Base-by-base conservation (phyloP, 139 green algal species). In the Chlamydomonas applanata region DNA sequence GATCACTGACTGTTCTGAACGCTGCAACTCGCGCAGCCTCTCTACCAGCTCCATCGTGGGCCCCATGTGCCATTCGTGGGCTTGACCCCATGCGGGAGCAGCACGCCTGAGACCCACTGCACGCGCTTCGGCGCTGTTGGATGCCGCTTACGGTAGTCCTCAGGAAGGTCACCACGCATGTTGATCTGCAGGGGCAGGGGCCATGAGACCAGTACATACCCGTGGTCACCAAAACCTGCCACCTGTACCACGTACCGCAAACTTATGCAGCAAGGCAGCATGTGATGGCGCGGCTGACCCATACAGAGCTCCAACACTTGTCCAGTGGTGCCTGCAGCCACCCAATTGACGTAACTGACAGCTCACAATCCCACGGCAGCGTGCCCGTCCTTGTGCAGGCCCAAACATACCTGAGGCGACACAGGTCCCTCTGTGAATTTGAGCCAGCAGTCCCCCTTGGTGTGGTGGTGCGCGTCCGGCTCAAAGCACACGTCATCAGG, bases 371-470 rank as follows among this genome's bases (percentile, higher is more conserved):
- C n/a, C n/a, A n/a, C n/a, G n/a, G n/a, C n/a, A n/a, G n/a, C n/a
- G n/a, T n/a, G n/a, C n/a, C n/a, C n/a, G n/a, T n/a, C n/a, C 40
- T 49, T 49, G 40, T 49, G n/a, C n/a, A n/a, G n/a, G n/a, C 40
- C 7, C 40, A 49, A 49, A 49, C 40, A 49, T 92, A 97, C 84
- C 80, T 97, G 85, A 1, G 91, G 88, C 13, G 22, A 65, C 20
- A 87, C 86, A 14, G 90, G 90, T 7, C 81, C 85, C 69, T 94
- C 89, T 3, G 86, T 90, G 69, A 93, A 94, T 71, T 97, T 97
- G n/a, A 97, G 85, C 93, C 93, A 96, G 79, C 92, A 97, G 82
- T 97, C 89, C 0, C 89, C 89, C 44, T 85, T 83, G 4, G 74
- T 83, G 85, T 97, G 93, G 5, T 85, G 66, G 81, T 97, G 93